Conservation (phyloP, 1,139 yeast species). For the Zygosaccharomyces pseudobailii region DNA sequence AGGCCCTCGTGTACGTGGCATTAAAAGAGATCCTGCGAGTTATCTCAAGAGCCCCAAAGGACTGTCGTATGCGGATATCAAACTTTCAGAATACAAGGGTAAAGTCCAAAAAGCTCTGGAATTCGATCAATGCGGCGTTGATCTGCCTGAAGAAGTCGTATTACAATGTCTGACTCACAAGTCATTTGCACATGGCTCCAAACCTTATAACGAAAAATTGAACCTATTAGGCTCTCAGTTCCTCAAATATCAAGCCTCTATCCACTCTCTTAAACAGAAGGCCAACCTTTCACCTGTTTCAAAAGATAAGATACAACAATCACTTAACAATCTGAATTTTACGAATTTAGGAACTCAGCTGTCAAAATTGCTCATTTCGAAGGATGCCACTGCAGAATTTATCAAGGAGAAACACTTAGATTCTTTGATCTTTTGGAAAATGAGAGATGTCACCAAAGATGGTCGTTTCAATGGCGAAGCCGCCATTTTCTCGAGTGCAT, state of each 20-base stretch:
- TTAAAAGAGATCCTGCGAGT: conserved; percentile 69
- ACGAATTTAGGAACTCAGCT: conserved; percentile 57
- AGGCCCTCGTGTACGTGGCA: conserved; percentile 65
- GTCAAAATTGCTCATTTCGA: conserved; percentile 49
- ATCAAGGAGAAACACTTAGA: conserved; percentile 48
- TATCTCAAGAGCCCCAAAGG: conserved; percentile 57
- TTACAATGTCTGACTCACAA: conserved; percentile 86
- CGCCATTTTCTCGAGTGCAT: conserved; percentile 60
- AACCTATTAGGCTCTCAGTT: conserved; percentile 74
- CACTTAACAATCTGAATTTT: conserved; percentile 55
- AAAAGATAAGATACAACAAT: conserved; percentile 20
- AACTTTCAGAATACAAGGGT: conserved; percentile 44
- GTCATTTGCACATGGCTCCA: conserved; percentile 85
- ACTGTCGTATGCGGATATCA: conserved; percentile 48
- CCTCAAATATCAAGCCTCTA: conserved; percentile 55
- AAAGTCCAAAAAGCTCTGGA: conserved; percentile 31
- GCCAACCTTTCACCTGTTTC: conserved; percentile 23
- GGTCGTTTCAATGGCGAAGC: conserved; percentile 50
- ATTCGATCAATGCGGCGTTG: conserved; percentile 30
- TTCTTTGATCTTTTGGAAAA: conserved; percentile 67
- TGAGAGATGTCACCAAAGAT: conserved; percentile 51
- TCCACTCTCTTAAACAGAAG: conserved; percentile 38
- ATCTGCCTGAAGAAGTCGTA: conserved; percentile 38
- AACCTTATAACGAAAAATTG: conserved; percentile 84
- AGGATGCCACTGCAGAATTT: conserved; percentile 48